phyloP scores from a whole-genome alignment of 1,139 yeast genomes.

The Yamadazyma atmosphaerica region DNA sequence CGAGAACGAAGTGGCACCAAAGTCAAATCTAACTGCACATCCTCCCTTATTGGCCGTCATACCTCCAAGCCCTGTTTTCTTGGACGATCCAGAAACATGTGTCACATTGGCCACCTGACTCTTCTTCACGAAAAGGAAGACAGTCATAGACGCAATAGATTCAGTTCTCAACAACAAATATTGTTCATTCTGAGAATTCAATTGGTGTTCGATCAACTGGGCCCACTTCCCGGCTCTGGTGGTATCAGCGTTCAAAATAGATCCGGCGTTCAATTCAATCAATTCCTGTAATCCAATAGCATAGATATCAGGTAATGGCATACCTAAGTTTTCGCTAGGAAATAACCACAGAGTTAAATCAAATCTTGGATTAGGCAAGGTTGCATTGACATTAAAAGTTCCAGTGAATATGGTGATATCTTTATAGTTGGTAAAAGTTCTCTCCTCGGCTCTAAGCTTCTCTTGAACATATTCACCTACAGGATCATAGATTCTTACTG shows the following conservation, averaged over 20 bases:
- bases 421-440: conserved; percentile 60
- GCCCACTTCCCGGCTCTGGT: conserved; percentile 69
- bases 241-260: conserved; percentile 69
- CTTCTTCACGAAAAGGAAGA: conserved; percentile 35
- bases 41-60: conserved; percentile 93
- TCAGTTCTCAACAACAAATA: conserved; percentile 44
- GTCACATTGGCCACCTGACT: conserved; percentile 63
- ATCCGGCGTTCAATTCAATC: conserved; percentile 85
- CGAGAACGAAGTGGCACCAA: conserved; percentile 76
- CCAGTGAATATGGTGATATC: conserved; percentile 74
- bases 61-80: conserved; percentile 90
- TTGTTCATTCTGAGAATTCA: conserved; percentile 43
- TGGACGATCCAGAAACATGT: conserved; percentile 75
- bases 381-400: conserved; percentile 86
- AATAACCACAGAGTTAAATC: conserved; percentile 82
- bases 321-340: conserved; percentile 58
- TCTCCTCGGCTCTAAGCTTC: conserved; percentile 50
- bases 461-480: conserved; percentile 76
- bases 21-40: conserved; percentile 78
- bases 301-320: conserved; percentile 61
- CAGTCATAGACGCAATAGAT: conserved; percentile 45
- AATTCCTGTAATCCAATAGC: conserved; percentile 92
- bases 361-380: conserved; percentile 43
- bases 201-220: conserved; percentile 51
- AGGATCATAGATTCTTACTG: conserved; percentile 84